Base-by-base conservation (phyloP, 768 basidiomycete genomes). In the Calvatia gigantea region DNA sequence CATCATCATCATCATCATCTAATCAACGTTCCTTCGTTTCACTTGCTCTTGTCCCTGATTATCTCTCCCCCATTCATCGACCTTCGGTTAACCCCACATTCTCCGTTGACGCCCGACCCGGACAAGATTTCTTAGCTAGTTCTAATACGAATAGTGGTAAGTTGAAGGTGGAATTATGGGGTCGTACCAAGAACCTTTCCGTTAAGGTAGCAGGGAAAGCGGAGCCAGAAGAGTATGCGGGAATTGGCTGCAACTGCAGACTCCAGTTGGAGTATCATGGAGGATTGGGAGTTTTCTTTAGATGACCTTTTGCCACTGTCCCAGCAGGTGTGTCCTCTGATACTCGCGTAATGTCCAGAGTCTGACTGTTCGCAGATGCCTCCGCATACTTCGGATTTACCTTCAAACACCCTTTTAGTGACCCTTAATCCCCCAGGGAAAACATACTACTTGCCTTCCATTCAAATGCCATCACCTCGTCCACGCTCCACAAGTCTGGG, bases 11-110 rank as follows among this genome's bases (percentile, higher is more conserved):
- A n/a, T n/a, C n/a, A n/a, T 43, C 17, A 38, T 14, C 9, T 37
- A 43, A 14, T 23, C 25, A 31, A 33, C 12, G 4, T 14, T 17
- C 45, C 44, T 28, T 9, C 15, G 28, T 43, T 14, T 45, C 58
- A 17, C 33, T 59, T 2, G 17, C 60, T 28, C 39, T 55, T 4
- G 57, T 54, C 6, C 73, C 89, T 2, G 81, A 89, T 64, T 94
- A 85, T 67, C 78, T 93, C 45, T 96, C 94, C 2, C 77, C 82
- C 0, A 77, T 91, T 46, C 93, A 94, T 66, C 78, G 74, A 21
- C 88, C 92, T 3, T 95, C 94, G 1, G 94, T 88, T 0, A 90
- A 93, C 66, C 94, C 94, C 0, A 69, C 74, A 21, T 96, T 93
- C 62, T 52, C 75, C 1, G 70, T 89, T 15, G 85, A 94, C 62